A percentile compares a stretch with the other conserved stretches of the same genome.
These are phyloP conservation scores for Lolium rigidum DNA, from an alignment of 176 grass and related monocot genomes.

Conservation along the genomic window DNA sequence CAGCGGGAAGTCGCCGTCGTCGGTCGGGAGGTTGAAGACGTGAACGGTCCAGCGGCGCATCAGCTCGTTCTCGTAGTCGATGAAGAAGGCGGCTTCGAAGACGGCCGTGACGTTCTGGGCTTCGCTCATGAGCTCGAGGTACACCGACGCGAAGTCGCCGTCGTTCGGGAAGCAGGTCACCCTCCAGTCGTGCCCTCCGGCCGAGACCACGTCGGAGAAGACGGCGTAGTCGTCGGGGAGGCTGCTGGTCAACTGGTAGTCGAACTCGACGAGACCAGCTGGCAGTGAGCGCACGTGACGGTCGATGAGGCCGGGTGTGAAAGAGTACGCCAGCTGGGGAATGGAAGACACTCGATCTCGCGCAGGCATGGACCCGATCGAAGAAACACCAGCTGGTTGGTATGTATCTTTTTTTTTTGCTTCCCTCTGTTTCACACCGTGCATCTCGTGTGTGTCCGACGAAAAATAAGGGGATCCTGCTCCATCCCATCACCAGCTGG, in stretches of 20 bases:
- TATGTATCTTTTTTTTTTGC: too few species aligned
- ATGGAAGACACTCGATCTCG: too few species aligned
- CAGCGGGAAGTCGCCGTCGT: not conserved
- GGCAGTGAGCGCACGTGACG: too few species aligned
- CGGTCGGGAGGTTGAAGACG: not conserved
- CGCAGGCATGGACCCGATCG: too few species aligned
- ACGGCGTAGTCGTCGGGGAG: not conserved
- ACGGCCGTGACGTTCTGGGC: not conserved
- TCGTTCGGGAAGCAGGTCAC: constrained; percentile 17
- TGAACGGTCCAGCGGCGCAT: not conserved
- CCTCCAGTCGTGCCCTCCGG: constrained; percentile 33
- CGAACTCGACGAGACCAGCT: too few species aligned
- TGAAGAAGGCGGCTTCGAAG: not conserved
- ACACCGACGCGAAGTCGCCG: constrained; percentile 13
- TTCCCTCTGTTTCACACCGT: too few species aligned
- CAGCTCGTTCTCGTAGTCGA: not conserved
- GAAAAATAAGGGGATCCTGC: too few species aligned
- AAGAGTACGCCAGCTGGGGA: too few species aligned
- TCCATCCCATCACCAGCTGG: too few species aligned
- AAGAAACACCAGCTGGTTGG: too few species aligned
- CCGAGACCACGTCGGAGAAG: not conserved
- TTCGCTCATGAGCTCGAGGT: not conserved
- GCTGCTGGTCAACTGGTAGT: not conserved
- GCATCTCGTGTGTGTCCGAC: too few species aligned
- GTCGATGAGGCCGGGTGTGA: too few species aligned